Evolutionary conservation across 179 eudicot species (phyloP).

Genomic region (Beta macrorhiza): DNA sequence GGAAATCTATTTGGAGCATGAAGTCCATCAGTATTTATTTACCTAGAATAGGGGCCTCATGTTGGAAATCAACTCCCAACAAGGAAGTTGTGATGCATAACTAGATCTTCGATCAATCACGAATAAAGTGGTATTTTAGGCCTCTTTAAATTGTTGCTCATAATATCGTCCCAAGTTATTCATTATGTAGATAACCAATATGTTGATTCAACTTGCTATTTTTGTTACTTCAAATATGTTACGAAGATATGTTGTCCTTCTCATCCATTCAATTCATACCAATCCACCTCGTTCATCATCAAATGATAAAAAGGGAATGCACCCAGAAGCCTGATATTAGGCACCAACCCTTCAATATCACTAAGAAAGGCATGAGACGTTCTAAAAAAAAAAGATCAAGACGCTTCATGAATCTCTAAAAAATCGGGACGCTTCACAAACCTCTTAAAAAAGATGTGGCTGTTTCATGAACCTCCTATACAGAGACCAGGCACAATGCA

Average conservation of each 20-base stretch:
- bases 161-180: not conserved
- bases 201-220: not conserved
- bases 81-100: not conserved
- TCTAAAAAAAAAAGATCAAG: too few species aligned
- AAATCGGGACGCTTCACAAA: too few species aligned
- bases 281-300: not conserved
- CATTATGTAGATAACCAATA: not conserved
- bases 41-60: too few species aligned
- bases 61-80: too few species aligned
- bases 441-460: too few species aligned
- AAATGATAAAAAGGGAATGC: not conserved
- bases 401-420: too few species aligned
- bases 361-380: too few species aligned
- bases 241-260: not conserved
- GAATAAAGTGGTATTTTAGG: not conserved
- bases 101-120: not conserved
- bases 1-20: too few species aligned
- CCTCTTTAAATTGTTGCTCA: not conserved
- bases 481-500: too few species aligned
- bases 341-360: not conserved
- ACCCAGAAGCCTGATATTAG: not conserved
- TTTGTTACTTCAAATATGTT: not conserved
- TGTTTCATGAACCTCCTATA: too few species aligned
- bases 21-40: too few species aligned
- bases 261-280: not conserved